Evolutionary conservation across 1,139 yeast species (phyloP).

Genomic region (Scheffersomyces segobiensis): DNA sequence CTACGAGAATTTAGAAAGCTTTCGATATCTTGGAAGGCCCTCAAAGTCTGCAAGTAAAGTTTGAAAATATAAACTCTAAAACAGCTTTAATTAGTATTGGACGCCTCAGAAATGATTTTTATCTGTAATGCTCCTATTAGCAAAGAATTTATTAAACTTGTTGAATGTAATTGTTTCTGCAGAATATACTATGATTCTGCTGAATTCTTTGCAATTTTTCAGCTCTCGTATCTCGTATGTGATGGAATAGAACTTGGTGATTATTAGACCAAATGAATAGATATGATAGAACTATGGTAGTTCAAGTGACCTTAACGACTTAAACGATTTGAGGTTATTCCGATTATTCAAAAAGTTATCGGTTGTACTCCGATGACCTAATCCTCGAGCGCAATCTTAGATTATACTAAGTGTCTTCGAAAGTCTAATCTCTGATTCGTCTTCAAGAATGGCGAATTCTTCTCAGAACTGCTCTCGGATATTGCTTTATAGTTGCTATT

Average conservation of each 20-base stretch:
- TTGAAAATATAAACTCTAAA: too few relatives aligned
- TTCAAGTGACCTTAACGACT: background rate
- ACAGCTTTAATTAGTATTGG: too few relatives aligned
- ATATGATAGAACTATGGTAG: background rate
- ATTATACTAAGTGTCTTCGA: background rate
- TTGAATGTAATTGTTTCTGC: background rate
- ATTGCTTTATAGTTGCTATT: background rate
- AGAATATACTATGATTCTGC: background rate
- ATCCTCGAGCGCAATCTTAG: background rate
- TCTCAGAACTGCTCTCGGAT: background rate
- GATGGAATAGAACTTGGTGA: background rate
- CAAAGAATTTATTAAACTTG: background rate
- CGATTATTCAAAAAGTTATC: background rate
- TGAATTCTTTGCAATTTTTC: too few relatives aligned
- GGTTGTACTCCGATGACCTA: background rate
- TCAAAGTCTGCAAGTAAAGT: too few relatives aligned
- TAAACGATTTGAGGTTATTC: background rate
- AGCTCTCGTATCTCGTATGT: background rate
- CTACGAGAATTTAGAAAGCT: background rate
- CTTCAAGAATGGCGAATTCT: background rate
- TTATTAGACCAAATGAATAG: background rate
- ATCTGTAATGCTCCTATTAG: too few relatives aligned
- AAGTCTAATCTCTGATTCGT: background rate
- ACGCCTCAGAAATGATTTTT: too few relatives aligned
- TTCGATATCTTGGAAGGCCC: background rate